A percentile compares a stretch with the other conserved stretches of the same genome.
Conservation (phyloP, 805 yeast species). For the Ogataea nonfermentans region DNA sequence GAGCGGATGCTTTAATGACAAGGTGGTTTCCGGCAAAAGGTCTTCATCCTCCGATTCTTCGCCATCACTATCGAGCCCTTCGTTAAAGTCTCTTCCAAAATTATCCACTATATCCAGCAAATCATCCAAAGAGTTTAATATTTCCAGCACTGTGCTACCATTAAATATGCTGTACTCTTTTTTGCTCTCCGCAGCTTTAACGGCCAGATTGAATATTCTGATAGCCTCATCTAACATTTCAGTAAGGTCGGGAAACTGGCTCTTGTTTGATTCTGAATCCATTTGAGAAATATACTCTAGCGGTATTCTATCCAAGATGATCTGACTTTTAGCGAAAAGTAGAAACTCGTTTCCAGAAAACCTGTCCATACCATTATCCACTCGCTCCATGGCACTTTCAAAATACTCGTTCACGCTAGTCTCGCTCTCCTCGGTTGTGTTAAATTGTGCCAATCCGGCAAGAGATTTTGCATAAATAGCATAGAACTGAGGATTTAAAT, state of each 20-base stretch:
- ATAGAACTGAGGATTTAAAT: slow-evolving; percentile 55
- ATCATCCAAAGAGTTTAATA: slow-evolving; percentile 62
- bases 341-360: slow-evolving; percentile 44
- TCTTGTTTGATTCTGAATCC: slow-evolving; percentile 37
- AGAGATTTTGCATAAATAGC: slow-evolving; percentile 72
- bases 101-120: slow-evolving; percentile 63
- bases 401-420: slow-evolving; percentile 51
- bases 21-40: slow-evolving; percentile 36
- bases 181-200: slow-evolving; percentile 28
- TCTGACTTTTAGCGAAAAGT: slow-evolving; percentile 54
- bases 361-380: slow-evolving; percentile 53
- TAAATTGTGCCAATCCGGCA: slow-evolving; percentile 59
- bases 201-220: slow-evolving; percentile 44
- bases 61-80: slow-evolving; percentile 58
- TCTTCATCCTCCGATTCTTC: slow-evolving; percentile 39
- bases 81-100: slow-evolving; percentile 59
- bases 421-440: slow-evolving; percentile 28
- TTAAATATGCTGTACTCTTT: slow-evolving; percentile 20
- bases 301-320: slow-evolving; percentile 58
- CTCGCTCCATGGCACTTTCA: slow-evolving; percentile 70
- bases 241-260: slow-evolving; percentile 37
- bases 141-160: slow-evolving; percentile 41
- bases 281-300: slow-evolving; percentile 54
- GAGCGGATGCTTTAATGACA: slow-evolving; percentile 57
- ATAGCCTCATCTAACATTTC: slow-evolving; percentile 47